phyloP scores from a whole-genome alignment of 768 basidiomycete genomes.

The Lactarius tabidus region DNA sequence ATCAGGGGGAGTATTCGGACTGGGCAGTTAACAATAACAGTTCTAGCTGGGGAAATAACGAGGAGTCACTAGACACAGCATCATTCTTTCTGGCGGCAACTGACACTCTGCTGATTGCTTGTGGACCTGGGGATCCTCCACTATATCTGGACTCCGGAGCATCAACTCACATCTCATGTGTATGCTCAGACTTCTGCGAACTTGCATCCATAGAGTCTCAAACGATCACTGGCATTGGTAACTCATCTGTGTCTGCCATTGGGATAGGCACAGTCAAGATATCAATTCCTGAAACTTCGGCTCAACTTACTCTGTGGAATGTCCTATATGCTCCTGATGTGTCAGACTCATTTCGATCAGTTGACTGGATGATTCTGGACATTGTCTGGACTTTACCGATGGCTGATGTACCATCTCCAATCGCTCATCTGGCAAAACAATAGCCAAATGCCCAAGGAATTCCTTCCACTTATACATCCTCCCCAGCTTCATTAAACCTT shows the following conservation, averaged over 20 bases:
- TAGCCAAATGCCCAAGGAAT: background rate
- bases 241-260: slow-evolving; percentile 28
- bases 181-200: slow-evolving; percentile 28
- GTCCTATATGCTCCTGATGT: slow-evolving; percentile 26
- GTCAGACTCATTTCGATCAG: slow-evolving; percentile 24
- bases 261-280: slow-evolving; percentile 32
- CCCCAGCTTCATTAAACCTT: background rate
- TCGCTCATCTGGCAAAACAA: background rate
- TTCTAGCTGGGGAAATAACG: no score
- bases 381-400: no score
- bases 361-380: background rate
- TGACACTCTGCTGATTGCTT: background rate
- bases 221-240: slow-evolving; percentile 31
- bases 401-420: background rate
- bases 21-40: background rate
- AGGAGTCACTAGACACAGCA: background rate
- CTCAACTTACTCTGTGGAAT: background rate
- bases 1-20: background rate
- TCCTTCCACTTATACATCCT: background rate
- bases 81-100: background rate
- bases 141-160: slow-evolving; percentile 33
- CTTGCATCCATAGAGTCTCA: slow-evolving; percentile 28
- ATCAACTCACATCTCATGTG: slow-evolving; percentile 29
- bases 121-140: background rate
- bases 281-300: background rate